Evolutionary conservation across 805 yeast genomes (phyloP).

Genomic region (Brettanomyces custersianus): DNA sequence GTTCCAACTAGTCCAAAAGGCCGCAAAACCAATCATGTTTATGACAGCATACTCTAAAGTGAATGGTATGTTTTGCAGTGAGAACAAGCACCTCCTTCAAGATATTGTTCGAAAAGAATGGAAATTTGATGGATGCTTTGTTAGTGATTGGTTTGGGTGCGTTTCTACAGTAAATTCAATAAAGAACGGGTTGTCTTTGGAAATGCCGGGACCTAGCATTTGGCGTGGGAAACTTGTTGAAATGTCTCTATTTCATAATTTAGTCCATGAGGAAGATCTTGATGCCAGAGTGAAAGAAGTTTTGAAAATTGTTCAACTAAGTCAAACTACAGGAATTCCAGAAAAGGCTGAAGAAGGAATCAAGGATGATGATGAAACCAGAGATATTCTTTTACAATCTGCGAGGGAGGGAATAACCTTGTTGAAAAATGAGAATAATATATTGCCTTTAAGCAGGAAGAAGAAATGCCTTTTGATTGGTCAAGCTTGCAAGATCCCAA

Average conservation of each 20-base stretch:
- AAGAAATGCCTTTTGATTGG: slow-evolving; percentile 46
- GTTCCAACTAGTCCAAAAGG: slow-evolving; percentile 48
- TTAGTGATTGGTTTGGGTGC: slow-evolving; percentile 61
- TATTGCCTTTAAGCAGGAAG: slow-evolving; percentile 37
- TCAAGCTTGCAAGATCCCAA: slow-evolving; percentile 44
- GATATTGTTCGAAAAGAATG: slow-evolving; percentile 47
- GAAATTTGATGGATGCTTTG: slow-evolving; percentile 45
- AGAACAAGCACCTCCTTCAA: slow-evolving; percentile 32
- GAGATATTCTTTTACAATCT: slow-evolving; percentile 31
- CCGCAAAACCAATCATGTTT: slow-evolving; percentile 42
- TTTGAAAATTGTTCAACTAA: slow-evolving; percentile 37
- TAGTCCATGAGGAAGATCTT: slow-evolving; percentile 22
- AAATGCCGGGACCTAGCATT: slow-evolving; percentile 57
- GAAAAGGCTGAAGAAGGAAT: slow-evolving; percentile 27
- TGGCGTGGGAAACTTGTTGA: too few relatives aligned
- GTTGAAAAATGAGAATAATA: slow-evolving; percentile 40
- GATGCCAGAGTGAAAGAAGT: slow-evolving; percentile 42
- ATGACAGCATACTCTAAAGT: slow-evolving; percentile 61
- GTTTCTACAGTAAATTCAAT: slow-evolving; percentile 38
- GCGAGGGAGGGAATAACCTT: slow-evolving; percentile 48
- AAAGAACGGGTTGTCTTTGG: slow-evolving; percentile 51
- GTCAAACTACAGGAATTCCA: slow-evolving; percentile 30
- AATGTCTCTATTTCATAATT: not conserved
- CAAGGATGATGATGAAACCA: slow-evolving; percentile 40
- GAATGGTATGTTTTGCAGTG: slow-evolving; percentile 51